These are phyloP conservation scores for Metschnikowia picachoensis DNA, from an alignment of 805 yeast genomes.

Conservation along the genomic window DNA sequence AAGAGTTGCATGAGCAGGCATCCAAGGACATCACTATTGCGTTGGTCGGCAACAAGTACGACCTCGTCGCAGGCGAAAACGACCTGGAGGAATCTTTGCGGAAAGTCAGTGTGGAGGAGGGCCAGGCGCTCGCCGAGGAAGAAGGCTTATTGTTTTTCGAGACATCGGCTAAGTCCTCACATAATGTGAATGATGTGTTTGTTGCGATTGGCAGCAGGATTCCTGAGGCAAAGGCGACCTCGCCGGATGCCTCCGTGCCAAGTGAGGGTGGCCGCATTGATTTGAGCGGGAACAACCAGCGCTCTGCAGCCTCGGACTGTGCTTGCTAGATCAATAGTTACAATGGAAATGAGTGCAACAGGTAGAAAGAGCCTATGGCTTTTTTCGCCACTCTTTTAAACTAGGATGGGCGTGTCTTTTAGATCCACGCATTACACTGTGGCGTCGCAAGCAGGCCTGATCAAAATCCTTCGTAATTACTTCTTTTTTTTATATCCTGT, in stretches of 20 bases:
- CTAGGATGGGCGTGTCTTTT: too few species aligned
- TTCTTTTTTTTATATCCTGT: too few species aligned
- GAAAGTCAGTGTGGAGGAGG: conserved; percentile 84
- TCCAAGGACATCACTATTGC: conserved; percentile 70
- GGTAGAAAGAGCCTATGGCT: too few species aligned
- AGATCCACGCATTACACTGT: too few species aligned
- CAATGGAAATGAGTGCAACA: too few species aligned
- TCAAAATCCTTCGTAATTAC: too few species aligned
- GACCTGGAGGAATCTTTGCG: conserved; percentile 51
- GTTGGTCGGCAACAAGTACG: conserved; percentile 75
- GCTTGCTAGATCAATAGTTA: conserved; percentile 11
- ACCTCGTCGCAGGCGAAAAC: conserved; percentile 46
- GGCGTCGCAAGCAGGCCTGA: too few species aligned
- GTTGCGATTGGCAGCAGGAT: conserved; percentile 84
- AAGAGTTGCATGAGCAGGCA: conserved; percentile 81
- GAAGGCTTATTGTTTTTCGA: conserved; percentile 89
- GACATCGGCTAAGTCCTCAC: conserved; percentile 88
- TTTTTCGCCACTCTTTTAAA: too few species aligned
- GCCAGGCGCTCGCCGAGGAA: conserved; percentile 81
- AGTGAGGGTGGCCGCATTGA: conserved; percentile 27
- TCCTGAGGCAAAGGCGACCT: conserved; percentile 43
- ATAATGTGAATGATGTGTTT: conserved; percentile 87
- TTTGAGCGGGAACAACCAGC: conserved; percentile 24
- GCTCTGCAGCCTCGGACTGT: conserved; percentile 16
- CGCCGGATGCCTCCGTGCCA: conserved; percentile 12